These are phyloP conservation scores for Dicorynia guianensis DNA, from an alignment of 306 rosid genomes.

Conservation along the genomic window DNA sequence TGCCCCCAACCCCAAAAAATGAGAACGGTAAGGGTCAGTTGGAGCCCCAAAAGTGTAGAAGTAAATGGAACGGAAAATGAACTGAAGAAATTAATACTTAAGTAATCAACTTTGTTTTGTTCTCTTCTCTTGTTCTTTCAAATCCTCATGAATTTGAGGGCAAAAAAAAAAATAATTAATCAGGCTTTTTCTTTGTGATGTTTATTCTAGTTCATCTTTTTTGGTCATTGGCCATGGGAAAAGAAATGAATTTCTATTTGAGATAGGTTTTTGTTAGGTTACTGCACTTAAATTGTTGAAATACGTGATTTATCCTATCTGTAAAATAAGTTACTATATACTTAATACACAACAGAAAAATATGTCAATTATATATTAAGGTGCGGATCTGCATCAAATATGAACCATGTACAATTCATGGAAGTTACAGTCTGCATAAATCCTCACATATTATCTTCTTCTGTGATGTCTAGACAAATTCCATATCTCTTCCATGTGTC, in stretches of 20 bases:
- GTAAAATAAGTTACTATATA: not conserved
- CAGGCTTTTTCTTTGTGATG: not conserved
- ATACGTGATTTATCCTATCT: not conserved
- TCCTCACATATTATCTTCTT: not conserved
- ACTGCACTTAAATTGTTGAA: not conserved
- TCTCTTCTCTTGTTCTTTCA: too few species aligned
- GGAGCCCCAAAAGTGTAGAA: not conserved
- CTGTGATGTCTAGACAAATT: not conserved
- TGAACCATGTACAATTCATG: not conserved
- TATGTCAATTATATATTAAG: too few species aligned
- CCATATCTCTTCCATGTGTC: not conserved
- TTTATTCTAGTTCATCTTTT: not conserved
- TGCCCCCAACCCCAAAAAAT: not conserved
- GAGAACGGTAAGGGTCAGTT: not conserved
- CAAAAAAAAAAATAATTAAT: not conserved
- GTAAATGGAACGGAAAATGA: not conserved
- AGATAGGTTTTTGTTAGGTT: not conserved
- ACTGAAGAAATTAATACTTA: not conserved
- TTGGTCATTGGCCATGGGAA: not conserved
- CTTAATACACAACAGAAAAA: not conserved
- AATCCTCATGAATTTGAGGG: too few species aligned
- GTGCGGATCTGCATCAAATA: not conserved
- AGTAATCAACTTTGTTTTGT: not conserved
- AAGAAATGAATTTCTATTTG: not conserved
- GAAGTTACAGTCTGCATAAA: too few species aligned